Conservation (phyloP, 2,329 filamentous ascomycete species). For the Talaromyces sp. region DNA sequence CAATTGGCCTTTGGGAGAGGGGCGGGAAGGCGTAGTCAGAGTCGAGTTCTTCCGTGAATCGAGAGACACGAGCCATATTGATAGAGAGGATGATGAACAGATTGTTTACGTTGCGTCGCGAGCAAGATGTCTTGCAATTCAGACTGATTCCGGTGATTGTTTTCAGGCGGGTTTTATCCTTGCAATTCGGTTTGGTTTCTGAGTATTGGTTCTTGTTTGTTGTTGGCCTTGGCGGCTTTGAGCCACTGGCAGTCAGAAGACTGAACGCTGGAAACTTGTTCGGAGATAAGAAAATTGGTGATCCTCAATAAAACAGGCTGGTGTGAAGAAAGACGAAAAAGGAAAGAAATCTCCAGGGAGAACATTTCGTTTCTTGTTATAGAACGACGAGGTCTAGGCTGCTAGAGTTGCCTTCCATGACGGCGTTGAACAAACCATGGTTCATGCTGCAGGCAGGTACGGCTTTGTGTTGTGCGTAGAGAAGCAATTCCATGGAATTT, state of each 20-base stretch:
- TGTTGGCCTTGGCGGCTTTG: background rate
- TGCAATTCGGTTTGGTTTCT: background rate
- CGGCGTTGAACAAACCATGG: background rate
- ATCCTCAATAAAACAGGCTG: conserved; percentile 1
- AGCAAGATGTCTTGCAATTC: background rate
- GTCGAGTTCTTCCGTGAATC: conserved; percentile 9
- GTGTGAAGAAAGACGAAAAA: conserved; percentile 3
- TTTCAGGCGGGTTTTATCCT: conserved; percentile 2
- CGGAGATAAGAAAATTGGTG: background rate
- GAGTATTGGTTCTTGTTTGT: background rate
- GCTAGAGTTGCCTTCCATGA: background rate
- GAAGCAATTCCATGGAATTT: background rate
- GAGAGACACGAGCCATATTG: conserved; percentile 16
- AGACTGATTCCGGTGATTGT: background rate
- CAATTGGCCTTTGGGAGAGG: background rate
- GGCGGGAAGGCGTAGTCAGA: too few species aligned
- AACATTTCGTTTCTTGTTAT: background rate
- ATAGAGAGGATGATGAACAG: background rate
- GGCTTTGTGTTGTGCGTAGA: background rate
- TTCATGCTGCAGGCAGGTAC: background rate
- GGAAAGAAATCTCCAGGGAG: background rate
- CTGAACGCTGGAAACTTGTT: background rate
- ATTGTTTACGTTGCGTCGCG: conserved; percentile 2
- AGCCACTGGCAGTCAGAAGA: conserved; percentile 2
- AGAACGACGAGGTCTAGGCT: background rate